Evolutionary conservation across 2,329 filamentous ascomycete genomes (phyloP).

Genomic region (Thielaviopsis populi): DNA sequence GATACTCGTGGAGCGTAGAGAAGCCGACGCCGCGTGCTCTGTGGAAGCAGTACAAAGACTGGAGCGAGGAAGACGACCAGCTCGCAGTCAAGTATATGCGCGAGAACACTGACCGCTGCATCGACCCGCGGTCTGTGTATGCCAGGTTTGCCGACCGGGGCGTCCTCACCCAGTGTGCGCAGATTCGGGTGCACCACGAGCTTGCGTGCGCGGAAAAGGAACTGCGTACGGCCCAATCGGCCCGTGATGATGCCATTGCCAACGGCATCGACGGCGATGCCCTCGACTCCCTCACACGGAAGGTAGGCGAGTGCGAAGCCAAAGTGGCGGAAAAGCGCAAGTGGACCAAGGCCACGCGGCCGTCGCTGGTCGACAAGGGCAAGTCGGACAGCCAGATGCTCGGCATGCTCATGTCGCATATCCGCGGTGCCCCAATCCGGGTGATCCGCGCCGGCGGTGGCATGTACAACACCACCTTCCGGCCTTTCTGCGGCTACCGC

Average conservation of each 20-base stretch:
- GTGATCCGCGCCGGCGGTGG: conserved; percentile 9
- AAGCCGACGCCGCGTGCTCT: background rate
- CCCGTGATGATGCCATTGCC: background rate
- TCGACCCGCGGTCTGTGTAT: conserved; percentile 13
- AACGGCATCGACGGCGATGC: background rate
- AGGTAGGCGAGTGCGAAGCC: background rate
- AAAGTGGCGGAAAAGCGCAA: background rate
- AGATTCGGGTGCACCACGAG: background rate
- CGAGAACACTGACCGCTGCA: conserved; percentile 1
- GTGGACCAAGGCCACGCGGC: background rate
- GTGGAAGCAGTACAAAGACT: conserved; percentile 1
- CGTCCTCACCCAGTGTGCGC: background rate
- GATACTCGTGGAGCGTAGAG: background rate
- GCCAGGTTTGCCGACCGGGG: background rate
- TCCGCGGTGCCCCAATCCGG: conserved; percentile 10
- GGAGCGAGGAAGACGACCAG: background rate
- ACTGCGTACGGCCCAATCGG: background rate
- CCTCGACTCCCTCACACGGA: background rate
- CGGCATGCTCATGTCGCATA: conserved; percentile 15
- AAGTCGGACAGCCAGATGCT: conserved; percentile 7
- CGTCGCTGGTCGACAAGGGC: background rate
- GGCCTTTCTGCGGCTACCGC: conserved; percentile 10
- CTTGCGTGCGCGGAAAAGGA: background rate
- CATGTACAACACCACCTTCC: conserved; percentile 11
- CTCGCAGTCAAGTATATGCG: background rate